These are phyloP conservation scores for Coccinonectria pachysandricola DNA, from an alignment of 2,329 filamentous ascomycete species.

Conservation along the genomic window DNA sequence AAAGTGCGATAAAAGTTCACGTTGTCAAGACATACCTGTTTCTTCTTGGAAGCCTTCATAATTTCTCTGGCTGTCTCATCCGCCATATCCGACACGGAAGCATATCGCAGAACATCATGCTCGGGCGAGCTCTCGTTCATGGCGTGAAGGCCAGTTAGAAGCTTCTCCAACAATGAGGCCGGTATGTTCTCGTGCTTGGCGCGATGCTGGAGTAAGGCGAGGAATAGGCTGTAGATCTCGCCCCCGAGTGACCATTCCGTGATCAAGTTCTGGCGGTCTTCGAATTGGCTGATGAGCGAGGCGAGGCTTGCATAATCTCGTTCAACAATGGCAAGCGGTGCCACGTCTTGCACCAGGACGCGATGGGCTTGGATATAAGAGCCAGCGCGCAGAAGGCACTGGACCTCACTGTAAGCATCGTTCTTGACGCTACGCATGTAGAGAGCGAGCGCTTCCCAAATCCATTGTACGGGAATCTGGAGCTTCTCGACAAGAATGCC, in stretches of 20 bases:
- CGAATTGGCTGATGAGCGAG: slow-evolving; percentile 61
- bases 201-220: slow-evolving; percentile 38
- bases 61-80: slow-evolving; percentile 59
- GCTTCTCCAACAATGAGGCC: slow-evolving; percentile 40
- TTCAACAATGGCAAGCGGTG: slow-evolving; percentile 71
- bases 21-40: slow-evolving; percentile 37
- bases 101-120: slow-evolving; percentile 43
- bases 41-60: slow-evolving; percentile 42
- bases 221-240: slow-evolving; percentile 61
- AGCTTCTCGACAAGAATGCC: slow-evolving; percentile 52
- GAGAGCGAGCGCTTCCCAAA: slow-evolving; percentile 79
- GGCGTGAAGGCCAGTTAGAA: slow-evolving; percentile 46
- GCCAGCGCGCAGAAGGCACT: slow-evolving; percentile 68
- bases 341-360: slow-evolving; percentile 71
- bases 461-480: slow-evolving; percentile 64
- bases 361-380: slow-evolving; percentile 74
- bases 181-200: slow-evolving; percentile 31
- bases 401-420: slow-evolving; percentile 61
- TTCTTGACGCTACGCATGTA: slow-evolving; percentile 65
- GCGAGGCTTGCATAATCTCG: slow-evolving; percentile 64
- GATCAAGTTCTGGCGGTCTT: slow-evolving; percentile 49
- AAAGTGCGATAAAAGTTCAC: background rate
- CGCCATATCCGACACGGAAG: slow-evolving; percentile 76
- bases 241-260: slow-evolving; percentile 70
- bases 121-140: slow-evolving; percentile 37